phyloP scores from a whole-genome alignment of 73 alveolate genomes.

The Symbiodinium pilosum region DNA sequence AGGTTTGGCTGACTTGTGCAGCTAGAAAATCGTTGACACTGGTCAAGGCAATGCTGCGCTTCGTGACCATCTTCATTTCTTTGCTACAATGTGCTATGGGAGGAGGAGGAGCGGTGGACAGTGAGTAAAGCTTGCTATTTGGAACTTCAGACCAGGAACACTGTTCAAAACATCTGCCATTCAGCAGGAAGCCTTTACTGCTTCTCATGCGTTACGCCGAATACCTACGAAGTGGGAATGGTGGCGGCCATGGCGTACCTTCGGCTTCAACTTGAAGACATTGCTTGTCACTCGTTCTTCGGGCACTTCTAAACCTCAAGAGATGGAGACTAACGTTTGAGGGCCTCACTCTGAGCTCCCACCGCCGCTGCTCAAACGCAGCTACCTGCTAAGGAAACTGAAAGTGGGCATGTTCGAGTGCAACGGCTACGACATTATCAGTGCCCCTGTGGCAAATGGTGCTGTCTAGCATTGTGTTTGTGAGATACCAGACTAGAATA shows the following conservation, averaged over 20 bases:
- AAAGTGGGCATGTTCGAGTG: constrained; percentile 63
- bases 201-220: constrained; percentile 64
- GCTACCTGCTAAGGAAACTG: constrained; percentile 4
- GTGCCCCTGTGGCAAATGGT: no score
- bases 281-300: constrained; percentile 1
- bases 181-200: constrained; percentile 38
- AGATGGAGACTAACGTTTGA: not conserved
- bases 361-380: not conserved
- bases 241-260: constrained; percentile 4
- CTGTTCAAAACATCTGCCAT: no score
- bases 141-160: no score
- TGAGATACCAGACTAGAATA: no score
- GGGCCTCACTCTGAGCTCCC: not conserved
- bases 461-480: no score
- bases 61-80: no score
- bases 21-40: no score
- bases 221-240: constrained; percentile 48
- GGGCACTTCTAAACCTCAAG: not conserved
- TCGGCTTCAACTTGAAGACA: not conserved
- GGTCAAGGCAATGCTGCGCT: no score
- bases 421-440: constrained; percentile 54
- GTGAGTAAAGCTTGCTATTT: no score
- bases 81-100: no score
- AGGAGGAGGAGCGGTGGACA: no score
- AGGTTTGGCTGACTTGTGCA: no score